These are phyloP conservation scores for Pichia californica DNA, from an alignment of 805 yeast species.

Conservation along the genomic window DNA sequence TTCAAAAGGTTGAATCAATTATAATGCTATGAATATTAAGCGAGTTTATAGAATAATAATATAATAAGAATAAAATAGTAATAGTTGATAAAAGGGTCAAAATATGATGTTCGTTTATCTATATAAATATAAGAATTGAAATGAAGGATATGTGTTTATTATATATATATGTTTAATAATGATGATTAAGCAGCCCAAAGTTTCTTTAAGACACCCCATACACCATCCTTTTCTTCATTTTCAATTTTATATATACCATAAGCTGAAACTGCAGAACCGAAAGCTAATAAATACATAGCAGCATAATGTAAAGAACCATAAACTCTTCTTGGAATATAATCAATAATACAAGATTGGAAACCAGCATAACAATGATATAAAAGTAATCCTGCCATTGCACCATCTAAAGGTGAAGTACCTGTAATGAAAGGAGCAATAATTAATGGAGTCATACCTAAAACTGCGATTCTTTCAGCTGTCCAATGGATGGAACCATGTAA, in stretches of 20 bases:
- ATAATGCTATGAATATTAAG: no score
- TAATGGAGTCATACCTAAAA: slow-evolving; percentile 59
- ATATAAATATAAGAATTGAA: no score
- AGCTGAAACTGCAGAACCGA: slow-evolving; percentile 58
- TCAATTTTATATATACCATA: slow-evolving; percentile 71
- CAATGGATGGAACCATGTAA: slow-evolving; percentile 69
- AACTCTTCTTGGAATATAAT: slow-evolving; percentile 70
- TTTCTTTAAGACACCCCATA: slow-evolving; percentile 38
- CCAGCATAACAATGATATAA: slow-evolving; percentile 66
- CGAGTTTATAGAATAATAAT: no score
- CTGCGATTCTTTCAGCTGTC: slow-evolving; percentile 60
- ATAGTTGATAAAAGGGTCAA: no score
- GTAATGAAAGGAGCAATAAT: slow-evolving; percentile 54
- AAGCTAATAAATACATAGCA: slow-evolving; percentile 53
- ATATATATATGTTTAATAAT: no score
- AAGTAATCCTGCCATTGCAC: slow-evolving; percentile 47
- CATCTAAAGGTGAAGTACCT: slow-evolving; percentile 49
- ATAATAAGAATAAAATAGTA: no score
- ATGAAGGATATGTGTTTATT: no score
- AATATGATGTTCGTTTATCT: no score
- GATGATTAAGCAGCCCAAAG: slow-evolving; percentile 30
- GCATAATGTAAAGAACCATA: slow-evolving; percentile 57
- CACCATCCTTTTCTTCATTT: slow-evolving; percentile 58
- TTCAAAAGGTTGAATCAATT: no score
- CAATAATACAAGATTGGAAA: slow-evolving; percentile 69